Evolutionary conservation across 225 moss, liverwort and hornwort genomes (phyloP).

Genomic region (Takakia lepidozioides): DNA sequence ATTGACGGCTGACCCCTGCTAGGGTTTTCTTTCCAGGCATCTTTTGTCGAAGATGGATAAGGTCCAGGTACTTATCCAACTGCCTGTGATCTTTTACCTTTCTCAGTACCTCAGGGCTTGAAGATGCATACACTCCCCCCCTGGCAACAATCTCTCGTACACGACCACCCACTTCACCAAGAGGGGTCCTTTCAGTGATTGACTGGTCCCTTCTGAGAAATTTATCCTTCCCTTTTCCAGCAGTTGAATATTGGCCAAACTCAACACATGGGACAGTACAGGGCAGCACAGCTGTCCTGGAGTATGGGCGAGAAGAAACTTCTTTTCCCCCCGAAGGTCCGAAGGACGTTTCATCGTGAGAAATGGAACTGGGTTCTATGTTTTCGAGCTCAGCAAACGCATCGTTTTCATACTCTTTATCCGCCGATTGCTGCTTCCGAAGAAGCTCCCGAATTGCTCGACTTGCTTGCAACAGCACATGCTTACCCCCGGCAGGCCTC

Average conservation of each 20-base stretch:
- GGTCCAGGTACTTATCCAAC: neutral
- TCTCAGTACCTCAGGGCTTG: neutral
- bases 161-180: no score
- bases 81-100: conserved; percentile 1
- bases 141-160: neutral
- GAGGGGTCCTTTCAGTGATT: neutral
- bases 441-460: neutral
- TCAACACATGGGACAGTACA: neutral
- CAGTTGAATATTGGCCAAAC: neutral
- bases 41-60: neutral
- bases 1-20: neutral
- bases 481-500: neutral
- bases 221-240: no score
- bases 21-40: neutral
- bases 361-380: neutral
- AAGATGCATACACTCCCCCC: neutral
- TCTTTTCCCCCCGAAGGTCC: no score
- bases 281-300: neutral
- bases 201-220: no score
- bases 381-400: neutral
- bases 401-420: neutral
- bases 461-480: neutral
- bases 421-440: neutral
- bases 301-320: neutral
- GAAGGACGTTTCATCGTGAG: no score